Base-by-base conservation (phyloP, 805 yeast genomes). In the Nematodospora valgi region DNA sequence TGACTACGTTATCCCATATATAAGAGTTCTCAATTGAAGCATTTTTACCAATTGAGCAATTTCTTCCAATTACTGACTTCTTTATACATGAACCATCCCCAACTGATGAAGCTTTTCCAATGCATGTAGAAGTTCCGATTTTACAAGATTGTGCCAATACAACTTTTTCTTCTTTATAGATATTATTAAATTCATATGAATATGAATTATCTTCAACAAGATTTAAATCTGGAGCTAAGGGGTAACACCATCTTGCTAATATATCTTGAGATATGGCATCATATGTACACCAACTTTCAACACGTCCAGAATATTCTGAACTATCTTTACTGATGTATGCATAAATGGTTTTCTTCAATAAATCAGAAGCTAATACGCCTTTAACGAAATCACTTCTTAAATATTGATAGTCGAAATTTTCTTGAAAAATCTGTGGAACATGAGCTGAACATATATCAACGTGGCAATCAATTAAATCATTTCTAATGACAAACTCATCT, bases 361-460 rank as follows among this genome's bases (percentile, higher is more conserved):
- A 73, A 59, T 93, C 98, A 34, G 94, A 82, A 11, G 93, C 82
- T 40, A 93, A 69, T 17, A 91, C 93, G 36, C 98, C 97, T 48
- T 78, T 82, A 20, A 91, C 85, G 53, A 91, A 93, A 61, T 93
- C 98, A 23, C 75, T 70, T 58, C 98, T 75, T 43, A 91, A 67
- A 34, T 76, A 68, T 58, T 91, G 96, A 58, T 89, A 93, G 63
- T 93, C 98, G 51, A 93, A 93, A 58, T 93, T 91, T 52, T 93
- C 98, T 50, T 87, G 95, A 64, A 91, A 93, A 41, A 91, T 82
- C 11, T 94, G 93, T 1, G 97, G 97, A 8, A 93, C 96, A 46
- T 82, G 87, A 2, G 95, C 87, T 5, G 97, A 74, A 60, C 98
- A 93, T 41, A 93, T 87, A 62, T 93, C 98, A 37, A 93, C 88